Evolutionary conservation across 2,329 filamentous ascomycete genomes (phyloP), one percentile per base, ranked within the genome.

Genomic region (Microcyclospora tardicrescens): DNA sequence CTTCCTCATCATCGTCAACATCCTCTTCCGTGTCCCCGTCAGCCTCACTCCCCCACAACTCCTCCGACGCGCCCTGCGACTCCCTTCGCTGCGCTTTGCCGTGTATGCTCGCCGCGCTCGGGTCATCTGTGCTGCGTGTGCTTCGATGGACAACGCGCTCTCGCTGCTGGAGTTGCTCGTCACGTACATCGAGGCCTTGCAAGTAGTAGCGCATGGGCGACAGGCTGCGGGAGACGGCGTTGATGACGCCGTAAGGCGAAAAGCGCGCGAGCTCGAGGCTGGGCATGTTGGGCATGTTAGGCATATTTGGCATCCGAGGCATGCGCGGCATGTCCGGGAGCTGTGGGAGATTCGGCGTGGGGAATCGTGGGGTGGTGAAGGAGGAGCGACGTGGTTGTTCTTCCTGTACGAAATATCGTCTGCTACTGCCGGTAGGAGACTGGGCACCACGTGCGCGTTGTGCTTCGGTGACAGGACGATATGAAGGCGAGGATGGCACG

Each of bases 161-260:
- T 24, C 19, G 19, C 8, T 24, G 19, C 19, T 24, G 19, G 19
- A 24, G 19, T 24, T 24, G 19, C 19, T 24, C 19, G 19, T 53
- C 51, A 9, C 37, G 35, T 10, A 46, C 40, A 42, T 58, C 57
- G 27, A 54, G 36, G 6, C 54, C 55, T 31, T 55, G 49, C 6
- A 68, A 44, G 34, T 68, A 67, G 38, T 65, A 65, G 11, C 65
- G 52, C 46, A 68, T 64, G 5, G 66, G 66, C 1, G 59, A 59
- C 0, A 69, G 44, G 28, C 62, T 64, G 33, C 64, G 55, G 6
- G 60, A 62, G 16, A 69, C 59, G 0, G 65, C 59, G 35, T 67
- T 62, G 6, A 69, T 50, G 43, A 68, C 64, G 32, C 66, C 65
- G 41, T 65, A 64, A 0, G 65, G 59, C 5, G 60, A 61, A 14